These are phyloP conservation scores for Agaricus subrufescens DNA, from an alignment of 768 basidiomycete genomes.

Conservation along the genomic window DNA sequence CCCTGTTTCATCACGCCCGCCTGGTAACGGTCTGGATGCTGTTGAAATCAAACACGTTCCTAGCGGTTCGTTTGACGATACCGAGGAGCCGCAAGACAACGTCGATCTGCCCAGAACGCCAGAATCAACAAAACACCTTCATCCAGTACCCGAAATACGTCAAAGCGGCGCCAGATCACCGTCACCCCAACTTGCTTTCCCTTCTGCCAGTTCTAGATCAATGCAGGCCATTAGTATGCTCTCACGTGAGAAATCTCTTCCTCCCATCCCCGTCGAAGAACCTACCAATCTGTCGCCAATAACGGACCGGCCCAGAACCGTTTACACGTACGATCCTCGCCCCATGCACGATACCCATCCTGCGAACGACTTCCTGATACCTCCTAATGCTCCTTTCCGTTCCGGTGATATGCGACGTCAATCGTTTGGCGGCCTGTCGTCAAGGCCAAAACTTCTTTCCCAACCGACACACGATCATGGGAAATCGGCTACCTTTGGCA, in stretches of 20 bases:
- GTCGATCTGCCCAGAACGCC: constrained; percentile 24
- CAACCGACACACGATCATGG: constrained; percentile 44
- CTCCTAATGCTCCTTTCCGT: constrained; percentile 63
- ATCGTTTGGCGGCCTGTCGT: constrained; percentile 67
- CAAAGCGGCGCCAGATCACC: constrained; percentile 26
- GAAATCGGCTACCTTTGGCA: constrained; percentile 30
- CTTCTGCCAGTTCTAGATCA: constrained; percentile 16
- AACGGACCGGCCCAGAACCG: constrained; percentile 58
- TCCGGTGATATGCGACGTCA: constrained; percentile 57
- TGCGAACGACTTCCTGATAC: constrained; percentile 43
- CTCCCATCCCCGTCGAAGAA: constrained; percentile 62
- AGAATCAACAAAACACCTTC: constrained; percentile 33
- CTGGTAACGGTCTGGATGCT: constrained; percentile 35
- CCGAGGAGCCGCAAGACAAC: constrained; percentile 18
- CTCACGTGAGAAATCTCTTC: constrained; percentile 69
- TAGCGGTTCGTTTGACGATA: constrained; percentile 34
- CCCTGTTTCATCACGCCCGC: constrained; percentile 66
- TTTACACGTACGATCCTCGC: constrained; percentile 58
- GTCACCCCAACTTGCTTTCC: constrained; percentile 24
- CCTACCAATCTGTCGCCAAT: constrained; percentile 33
- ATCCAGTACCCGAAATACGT: constrained; percentile 62
- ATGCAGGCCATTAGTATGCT: constrained; percentile 16
- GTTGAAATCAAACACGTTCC: constrained; percentile 38
- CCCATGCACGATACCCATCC: constrained; percentile 40
- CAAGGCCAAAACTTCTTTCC: constrained; percentile 46